Evolutionary conservation across 257 asterid genomes (phyloP), one percentile per base, ranked within the genome.

Genomic region (Plantago major): DNA sequence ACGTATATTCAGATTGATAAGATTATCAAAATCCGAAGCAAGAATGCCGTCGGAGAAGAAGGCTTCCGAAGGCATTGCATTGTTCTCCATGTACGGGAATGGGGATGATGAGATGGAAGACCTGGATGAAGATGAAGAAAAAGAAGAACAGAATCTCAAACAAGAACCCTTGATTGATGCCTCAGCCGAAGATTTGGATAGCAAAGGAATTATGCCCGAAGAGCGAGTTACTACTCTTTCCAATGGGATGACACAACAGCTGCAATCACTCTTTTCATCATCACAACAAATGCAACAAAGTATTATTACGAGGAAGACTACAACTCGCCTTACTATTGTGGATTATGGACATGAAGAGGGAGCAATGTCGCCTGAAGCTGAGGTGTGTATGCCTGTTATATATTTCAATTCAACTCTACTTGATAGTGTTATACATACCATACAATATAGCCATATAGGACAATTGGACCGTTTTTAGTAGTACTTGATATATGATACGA

Each of bases 331-430:
- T 65, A 72, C 87, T 13, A 87, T 87, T 38, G 95, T 87, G 61
- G 95, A 87, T 78, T 90, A 90, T 42, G 98, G 89, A 44, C 96
- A 90, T 3, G 98, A 88, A 71, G 98, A 88, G 71, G 86, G 81
- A 8, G 89, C 84, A 2, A 69, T 90, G 89, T 83, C 97, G 42
- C 96, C 96, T n/a, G 98, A 90, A 48, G 74, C 82, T 18, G 98
- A 87, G 96, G 98, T 85, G 65, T 0, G 3, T 57, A 18, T 15
- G 45, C 9, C 10, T 30, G 10, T 28, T 62, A 43, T 16, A 18
- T 14, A 18, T 51, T 17, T 55, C 58, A 17, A 62, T 19, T 30
- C 0, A 18, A 42, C 10, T 22, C 46, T 18, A 8, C n/a, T 33
- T 55, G 49, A 1, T 42, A 1, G 10, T 4, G 3, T 16, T 2